Percentiles rank a stretch among this genome's conserved stretches.
phyloP scores from a whole-genome alignment of 257 asterid species.

The Lantana camara region DNA sequence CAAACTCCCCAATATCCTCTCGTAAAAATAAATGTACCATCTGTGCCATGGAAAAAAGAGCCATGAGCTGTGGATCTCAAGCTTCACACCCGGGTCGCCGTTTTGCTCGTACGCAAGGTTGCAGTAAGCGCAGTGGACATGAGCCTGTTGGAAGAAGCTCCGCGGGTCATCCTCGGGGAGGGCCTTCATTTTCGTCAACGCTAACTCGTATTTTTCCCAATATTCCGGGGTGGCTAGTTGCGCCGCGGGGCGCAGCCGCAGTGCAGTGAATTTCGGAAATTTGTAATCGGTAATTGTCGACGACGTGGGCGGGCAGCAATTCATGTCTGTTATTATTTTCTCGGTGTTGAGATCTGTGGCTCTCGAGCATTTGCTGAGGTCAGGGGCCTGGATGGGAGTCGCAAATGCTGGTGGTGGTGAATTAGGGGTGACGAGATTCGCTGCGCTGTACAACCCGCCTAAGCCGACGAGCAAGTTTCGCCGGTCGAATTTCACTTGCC shows the following conservation, averaged over 20 bases:
- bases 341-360: constrained; percentile 26
- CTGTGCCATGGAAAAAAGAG: constrained; percentile 52
- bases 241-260: constrained; percentile 48
- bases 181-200: constrained; percentile 40
- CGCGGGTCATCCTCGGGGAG: constrained; percentile 47
- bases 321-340: constrained; percentile 25
- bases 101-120: constrained; percentile 41
- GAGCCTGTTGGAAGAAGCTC: constrained; percentile 47
- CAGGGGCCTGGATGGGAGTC: constrained; percentile 33
- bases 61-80: constrained; percentile 49
- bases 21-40: constrained; percentile 50
- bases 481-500: constrained; percentile 25
- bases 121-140: constrained; percentile 60
- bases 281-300: constrained; percentile 25
- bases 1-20: constrained; percentile 41
- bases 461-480: constrained; percentile 39
- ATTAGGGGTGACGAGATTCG: constrained; percentile 1
- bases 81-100: constrained; percentile 22
- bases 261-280: constrained; percentile 18
- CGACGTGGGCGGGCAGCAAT: constrained; percentile 42
- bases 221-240: constrained; percentile 33
- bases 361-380: constrained; percentile 26
- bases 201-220: constrained; percentile 39
- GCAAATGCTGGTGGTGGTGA: constrained; percentile 22
- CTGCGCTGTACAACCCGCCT: constrained; percentile 40